Evolutionary conservation across 495 filamentous ascomycete species (phyloP).

Genomic region (Penicillium steckii): DNA sequence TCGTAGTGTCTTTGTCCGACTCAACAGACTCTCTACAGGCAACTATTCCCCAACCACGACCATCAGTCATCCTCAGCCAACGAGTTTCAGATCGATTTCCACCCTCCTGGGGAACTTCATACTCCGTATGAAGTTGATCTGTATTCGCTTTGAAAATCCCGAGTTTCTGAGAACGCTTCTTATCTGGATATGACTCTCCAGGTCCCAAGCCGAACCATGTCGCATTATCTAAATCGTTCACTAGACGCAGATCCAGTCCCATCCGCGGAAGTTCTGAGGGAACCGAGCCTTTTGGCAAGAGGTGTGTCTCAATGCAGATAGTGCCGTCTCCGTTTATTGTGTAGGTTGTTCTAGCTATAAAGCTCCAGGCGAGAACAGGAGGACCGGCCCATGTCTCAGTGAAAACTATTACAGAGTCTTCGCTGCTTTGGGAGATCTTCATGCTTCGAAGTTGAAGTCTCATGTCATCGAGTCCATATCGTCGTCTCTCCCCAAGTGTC

Average conservation of each 20-base stretch:
- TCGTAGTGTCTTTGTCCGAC: constrained; percentile 1
- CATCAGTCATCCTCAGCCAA: constrained; percentile 51
- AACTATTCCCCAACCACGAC: constrained; percentile 35
- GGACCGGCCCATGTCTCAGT: constrained; percentile 53
- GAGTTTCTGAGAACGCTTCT: constrained; percentile 52
- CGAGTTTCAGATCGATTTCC: constrained; percentile 60
- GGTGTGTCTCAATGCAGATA: constrained; percentile 13
- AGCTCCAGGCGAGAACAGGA: constrained; percentile 57
- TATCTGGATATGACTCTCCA: constrained; percentile 62
- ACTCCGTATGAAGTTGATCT: constrained; percentile 50
- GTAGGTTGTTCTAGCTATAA: constrained; percentile 47
- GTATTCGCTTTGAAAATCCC: constrained; percentile 47
- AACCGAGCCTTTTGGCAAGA: constrained; percentile 34
- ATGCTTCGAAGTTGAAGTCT: constrained; percentile 51
- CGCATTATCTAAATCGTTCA: constrained; percentile 35
- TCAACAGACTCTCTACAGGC: constrained; percentile 13
- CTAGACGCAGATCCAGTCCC: constrained; percentile 51
- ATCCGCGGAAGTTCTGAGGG: constrained; percentile 47
- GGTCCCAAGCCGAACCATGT: constrained; percentile 63
- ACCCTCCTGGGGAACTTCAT: constrained; percentile 64
- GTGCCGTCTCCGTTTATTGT: constrained; percentile 42
- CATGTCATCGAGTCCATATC: constrained; percentile 17
- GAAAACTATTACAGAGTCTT: constrained; percentile 1
- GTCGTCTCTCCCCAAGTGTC: constrained; percentile 36
- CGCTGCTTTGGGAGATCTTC: constrained; percentile 13